A percentile compares a stretch with the other conserved stretches of the same genome.
These are phyloP conservation scores for Eucalyptus fibrosa DNA, from an alignment of 345 rosid species.

Conservation along the genomic window DNA sequence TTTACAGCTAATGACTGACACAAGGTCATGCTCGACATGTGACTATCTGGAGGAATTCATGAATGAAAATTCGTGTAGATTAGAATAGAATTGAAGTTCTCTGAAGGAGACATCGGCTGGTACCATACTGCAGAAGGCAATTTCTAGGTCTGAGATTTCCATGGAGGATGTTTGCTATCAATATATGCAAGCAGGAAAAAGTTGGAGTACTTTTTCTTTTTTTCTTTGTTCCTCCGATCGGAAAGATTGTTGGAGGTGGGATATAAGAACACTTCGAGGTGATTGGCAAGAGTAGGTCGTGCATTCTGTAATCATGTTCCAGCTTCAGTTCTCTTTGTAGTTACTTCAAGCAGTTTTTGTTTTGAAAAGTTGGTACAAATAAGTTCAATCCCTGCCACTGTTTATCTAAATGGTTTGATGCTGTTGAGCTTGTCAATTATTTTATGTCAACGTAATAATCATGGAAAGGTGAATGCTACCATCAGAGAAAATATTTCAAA, in stretches of 20 bases:
- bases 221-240: no score
- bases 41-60: neutral
- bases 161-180: neutral
- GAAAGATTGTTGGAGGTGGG: constrained; percentile 51
- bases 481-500: neutral
- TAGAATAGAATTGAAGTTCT: neutral
- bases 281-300: constrained; percentile 19
- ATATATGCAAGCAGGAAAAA: constrained; percentile 11
- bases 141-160: constrained; percentile 8
- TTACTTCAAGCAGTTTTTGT: neutral
- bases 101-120: constrained; percentile 33
- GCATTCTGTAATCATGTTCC: neutral
- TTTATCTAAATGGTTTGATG: neutral
- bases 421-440: neutral
- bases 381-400: neutral
- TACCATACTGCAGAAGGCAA: constrained; percentile 24
- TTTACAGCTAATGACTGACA: neutral
- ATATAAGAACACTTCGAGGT: constrained; percentile 51
- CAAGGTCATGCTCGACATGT: neutral
- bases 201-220: neutral
- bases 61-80: neutral
- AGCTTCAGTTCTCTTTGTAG: neutral
- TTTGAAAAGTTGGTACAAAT: neutral
- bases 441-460: neutral
- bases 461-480: neutral